Evolutionary conservation across 345 rosid genomes (phyloP).

Genomic region (Chamaenerion angustifolium): DNA sequence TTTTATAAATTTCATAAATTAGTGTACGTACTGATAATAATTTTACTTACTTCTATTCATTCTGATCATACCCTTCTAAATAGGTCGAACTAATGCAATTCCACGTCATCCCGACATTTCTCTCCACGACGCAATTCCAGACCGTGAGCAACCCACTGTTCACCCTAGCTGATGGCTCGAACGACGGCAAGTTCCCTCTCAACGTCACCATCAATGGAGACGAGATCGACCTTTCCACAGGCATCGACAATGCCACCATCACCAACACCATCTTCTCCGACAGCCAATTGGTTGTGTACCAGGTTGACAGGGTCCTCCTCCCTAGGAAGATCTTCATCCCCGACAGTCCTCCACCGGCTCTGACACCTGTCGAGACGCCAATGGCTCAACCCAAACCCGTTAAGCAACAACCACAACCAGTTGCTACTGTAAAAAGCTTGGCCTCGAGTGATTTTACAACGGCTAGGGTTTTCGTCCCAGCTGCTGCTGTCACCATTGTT

Average conservation of each 20-base stretch:
- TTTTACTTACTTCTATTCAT: no score
- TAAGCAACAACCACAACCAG: conserved; percentile 1
- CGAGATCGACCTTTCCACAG: conserved; percentile 9
- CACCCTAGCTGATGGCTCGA: conserved; percentile 27
- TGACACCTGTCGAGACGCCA: conserved; percentile 4
- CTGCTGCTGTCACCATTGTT: neutral
- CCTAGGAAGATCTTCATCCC: conserved; percentile 10
- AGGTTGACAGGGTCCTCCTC: conserved; percentile 10
- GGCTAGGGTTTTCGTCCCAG: neutral
- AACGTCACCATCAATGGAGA: conserved; percentile 14
- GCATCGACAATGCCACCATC: conserved; percentile 9
- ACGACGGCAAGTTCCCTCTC: conserved; percentile 15
- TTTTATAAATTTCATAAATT: no score
- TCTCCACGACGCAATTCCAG: conserved; percentile 20
- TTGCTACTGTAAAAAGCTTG: neutral
- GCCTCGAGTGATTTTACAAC: neutral
- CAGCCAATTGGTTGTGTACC: conserved; percentile 8
- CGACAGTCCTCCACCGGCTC: conserved; percentile 6
- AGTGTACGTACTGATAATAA: no score
- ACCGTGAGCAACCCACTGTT: conserved; percentile 26
- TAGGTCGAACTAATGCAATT: conserved; percentile 17
- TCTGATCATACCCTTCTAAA: no score
- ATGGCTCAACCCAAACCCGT: neutral
- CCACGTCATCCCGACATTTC: conserved; percentile 21
- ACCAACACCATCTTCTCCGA: conserved; percentile 7